Evolutionary conservation across 495 filamentous ascomycete genomes (phyloP).

Genomic region (Ascodesmis nigricans): DNA sequence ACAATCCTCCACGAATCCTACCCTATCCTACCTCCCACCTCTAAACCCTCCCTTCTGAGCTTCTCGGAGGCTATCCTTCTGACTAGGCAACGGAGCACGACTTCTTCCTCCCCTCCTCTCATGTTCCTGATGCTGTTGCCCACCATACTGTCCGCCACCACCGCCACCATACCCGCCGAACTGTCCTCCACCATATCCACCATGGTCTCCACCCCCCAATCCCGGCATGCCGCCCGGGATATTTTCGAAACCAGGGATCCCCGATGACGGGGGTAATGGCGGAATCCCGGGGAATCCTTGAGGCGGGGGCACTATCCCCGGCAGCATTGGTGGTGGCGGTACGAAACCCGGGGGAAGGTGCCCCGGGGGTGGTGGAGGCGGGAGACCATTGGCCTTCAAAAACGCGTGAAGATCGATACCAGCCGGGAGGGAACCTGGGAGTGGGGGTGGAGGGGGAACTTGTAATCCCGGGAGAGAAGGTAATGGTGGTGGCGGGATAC

Average conservation of each 20-base stretch:
- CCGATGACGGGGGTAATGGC: conserved; percentile 19
- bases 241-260: conserved; percentile 17
- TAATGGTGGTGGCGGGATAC: conserved; percentile 26
- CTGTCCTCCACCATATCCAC: conserved; percentile 23
- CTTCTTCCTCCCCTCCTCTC: conserved; percentile 24
- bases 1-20: no score
- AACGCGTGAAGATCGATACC: conserved; percentile 7
- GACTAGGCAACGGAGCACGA: conserved; percentile 52
- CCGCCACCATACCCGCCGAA: conserved; percentile 15
- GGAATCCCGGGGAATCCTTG: conserved; percentile 11
- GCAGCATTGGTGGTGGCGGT: conserved; percentile 14
- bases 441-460: conserved; percentile 27
- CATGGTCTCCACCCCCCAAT: conserved; percentile 25
- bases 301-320: no score
- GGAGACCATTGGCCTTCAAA: conserved; percentile 9
- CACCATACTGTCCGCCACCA: conserved; percentile 16
- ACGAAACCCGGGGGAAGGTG: conserved; percentile 13
- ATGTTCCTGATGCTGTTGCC: conserved; percentile 4
- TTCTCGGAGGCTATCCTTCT: conserved; percentile 57
- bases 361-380: conserved; percentile 6
- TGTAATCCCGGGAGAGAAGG: conserved; percentile 14
- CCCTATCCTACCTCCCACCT: background rate
- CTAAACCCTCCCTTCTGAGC: conserved; percentile 32
- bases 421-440: conserved; percentile 24
- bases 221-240: conserved; percentile 27